Conservation (phyloP, 2,329 filamentous ascomycete genomes). For the Tolypocladium guangdongense region DNA sequence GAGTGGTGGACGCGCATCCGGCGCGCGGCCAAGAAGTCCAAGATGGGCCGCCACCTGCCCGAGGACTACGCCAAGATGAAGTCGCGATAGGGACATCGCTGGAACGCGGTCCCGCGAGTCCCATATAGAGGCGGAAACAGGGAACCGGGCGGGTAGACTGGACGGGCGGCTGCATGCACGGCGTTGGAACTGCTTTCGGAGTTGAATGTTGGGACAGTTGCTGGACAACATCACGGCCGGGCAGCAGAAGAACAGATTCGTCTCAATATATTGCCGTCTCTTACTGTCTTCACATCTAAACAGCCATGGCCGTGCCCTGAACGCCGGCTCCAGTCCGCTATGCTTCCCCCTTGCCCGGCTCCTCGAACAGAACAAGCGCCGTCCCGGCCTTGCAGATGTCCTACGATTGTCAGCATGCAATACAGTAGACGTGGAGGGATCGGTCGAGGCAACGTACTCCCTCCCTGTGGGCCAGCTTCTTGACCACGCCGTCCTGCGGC, state of each 20-base stretch:
- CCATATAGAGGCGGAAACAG: neutral
- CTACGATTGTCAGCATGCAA: slow-evolving; percentile 25
- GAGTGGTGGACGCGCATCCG: slow-evolving; percentile 25
- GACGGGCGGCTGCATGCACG: no score
- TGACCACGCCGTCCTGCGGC: slow-evolving; percentile 60
- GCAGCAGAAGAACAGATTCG: neutral
- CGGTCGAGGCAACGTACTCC: slow-evolving; percentile 43
- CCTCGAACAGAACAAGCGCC: slow-evolving; percentile 62
- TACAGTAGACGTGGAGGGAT: slow-evolving; percentile 1
- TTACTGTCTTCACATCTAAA: neutral
- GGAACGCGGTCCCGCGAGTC: neutral
- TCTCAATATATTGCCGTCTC: neutral
- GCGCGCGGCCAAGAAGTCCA: slow-evolving; percentile 22
- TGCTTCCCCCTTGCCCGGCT: slow-evolving; percentile 16
- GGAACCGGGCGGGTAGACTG: neutral
- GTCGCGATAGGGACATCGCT: slow-evolving; percentile 5
- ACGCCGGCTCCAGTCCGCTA: slow-evolving; percentile 6
- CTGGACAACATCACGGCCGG: neutral
- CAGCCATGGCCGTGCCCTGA: slow-evolving; percentile 3
- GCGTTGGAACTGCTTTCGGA: neutral
- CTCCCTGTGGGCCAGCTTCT: slow-evolving; percentile 62
- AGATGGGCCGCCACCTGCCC: slow-evolving; percentile 21
- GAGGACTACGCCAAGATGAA: slow-evolving; percentile 22
- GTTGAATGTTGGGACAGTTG: neutral
- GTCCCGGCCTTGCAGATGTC: slow-evolving; percentile 73